These are phyloP conservation scores for Exserohilum rostratum DNA, from an alignment of 2,329 filamentous ascomycete genomes.

Conservation along the genomic window DNA sequence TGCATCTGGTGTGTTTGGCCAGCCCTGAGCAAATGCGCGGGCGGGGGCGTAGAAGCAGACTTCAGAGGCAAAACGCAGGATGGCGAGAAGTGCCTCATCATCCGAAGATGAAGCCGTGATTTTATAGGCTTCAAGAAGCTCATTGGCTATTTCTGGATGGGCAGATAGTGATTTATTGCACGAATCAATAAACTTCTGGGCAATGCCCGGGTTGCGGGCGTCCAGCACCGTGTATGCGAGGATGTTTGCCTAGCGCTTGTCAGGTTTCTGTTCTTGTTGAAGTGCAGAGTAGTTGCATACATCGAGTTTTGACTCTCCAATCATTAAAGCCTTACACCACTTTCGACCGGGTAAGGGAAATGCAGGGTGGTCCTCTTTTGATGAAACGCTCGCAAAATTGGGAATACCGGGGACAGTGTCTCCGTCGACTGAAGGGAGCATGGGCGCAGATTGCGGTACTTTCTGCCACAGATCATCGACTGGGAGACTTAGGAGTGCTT, in stretches of 20 bases:
- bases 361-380: slow-evolving; percentile 27
- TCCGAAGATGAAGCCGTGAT: slow-evolving; percentile 48
- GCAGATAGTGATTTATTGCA: slow-evolving; percentile 38
- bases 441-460: slow-evolving; percentile 44
- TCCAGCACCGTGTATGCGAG: slow-evolving; percentile 34
- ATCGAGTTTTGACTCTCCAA: slow-evolving; percentile 58
- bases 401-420: slow-evolving; percentile 48
- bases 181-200: slow-evolving; percentile 42
- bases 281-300: slow-evolving; percentile 29
- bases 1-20: slow-evolving; percentile 33
- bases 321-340: slow-evolving; percentile 56
- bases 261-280: neutral
- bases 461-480: slow-evolving; percentile 51
- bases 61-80: slow-evolving; percentile 55
- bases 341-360: slow-evolving; percentile 48
- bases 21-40: slow-evolving; percentile 49
- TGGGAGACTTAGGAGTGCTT: slow-evolving; percentile 50
- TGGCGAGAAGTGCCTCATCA: slow-evolving; percentile 49
- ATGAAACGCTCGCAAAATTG: slow-evolving; percentile 32
- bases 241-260: slow-evolving; percentile 29
- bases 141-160: slow-evolving; percentile 24
- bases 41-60: slow-evolving; percentile 55
- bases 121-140: slow-evolving; percentile 49
- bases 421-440: slow-evolving; percentile 52
- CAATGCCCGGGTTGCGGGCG: slow-evolving; percentile 38